These are phyloP conservation scores for Brassica napus DNA, from an alignment of 345 rosid species.

Conservation along the genomic window DNA sequence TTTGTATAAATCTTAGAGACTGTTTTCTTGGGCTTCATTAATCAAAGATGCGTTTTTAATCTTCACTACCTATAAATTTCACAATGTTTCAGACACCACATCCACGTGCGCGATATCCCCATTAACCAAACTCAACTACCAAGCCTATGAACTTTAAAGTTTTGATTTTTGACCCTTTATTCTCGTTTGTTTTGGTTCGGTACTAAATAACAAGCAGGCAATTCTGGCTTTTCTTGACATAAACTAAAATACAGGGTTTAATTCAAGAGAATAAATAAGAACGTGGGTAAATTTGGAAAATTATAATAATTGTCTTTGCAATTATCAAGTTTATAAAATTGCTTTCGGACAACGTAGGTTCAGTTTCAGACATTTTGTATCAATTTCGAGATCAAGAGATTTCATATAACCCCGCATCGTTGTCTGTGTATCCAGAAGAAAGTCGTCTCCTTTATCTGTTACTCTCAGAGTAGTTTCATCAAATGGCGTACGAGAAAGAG, in stretches of 20 bases:
- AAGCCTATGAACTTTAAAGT: not conserved
- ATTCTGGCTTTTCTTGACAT: not conserved
- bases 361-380: constrained; percentile 25
- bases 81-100: constrained; percentile 4
- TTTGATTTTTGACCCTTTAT: not conserved
- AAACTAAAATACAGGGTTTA: not conserved
- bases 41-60: not conserved
- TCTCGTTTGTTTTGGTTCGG: not conserved
- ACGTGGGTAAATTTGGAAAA: not conserved
- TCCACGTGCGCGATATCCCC: constrained; percentile 29
- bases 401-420: constrained; percentile 24
- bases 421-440: constrained; percentile 26
- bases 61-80: constrained; percentile 33
- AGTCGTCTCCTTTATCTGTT: constrained; percentile 28
- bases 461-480: constrained; percentile 42
- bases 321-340: constrained; percentile 40
- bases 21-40: constrained; percentile 14
- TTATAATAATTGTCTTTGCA: constrained; percentile 17
- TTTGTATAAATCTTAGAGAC: not conserved
- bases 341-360: constrained; percentile 29
- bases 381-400: constrained; percentile 23
- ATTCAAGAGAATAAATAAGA: not conserved
- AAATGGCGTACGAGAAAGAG: constrained; percentile 76
- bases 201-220: not conserved
- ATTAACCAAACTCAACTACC: constrained; percentile 32